Conservation (phyloP, 2,329 filamentous ascomycete genomes). For the Mycocentrospora acerina region DNA sequence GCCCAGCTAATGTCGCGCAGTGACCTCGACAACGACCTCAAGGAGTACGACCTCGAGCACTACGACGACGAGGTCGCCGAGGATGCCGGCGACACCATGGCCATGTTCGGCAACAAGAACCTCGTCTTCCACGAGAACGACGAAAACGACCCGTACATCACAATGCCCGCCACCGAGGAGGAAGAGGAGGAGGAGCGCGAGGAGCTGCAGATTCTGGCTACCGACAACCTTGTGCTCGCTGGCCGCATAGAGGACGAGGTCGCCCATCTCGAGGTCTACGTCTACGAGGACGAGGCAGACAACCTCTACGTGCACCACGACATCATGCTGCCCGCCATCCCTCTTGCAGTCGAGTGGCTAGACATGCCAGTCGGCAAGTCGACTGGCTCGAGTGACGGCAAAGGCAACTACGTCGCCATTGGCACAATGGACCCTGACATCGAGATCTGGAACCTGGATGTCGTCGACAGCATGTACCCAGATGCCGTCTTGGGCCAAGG, state of each 20-base stretch:
- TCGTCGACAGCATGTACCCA: conserved; percentile 96
- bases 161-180: conserved; percentile 67
- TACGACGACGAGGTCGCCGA: conserved; percentile 84
- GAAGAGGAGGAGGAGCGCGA: conserved; percentile 88
- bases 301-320: conserved; percentile 99
- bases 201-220: conserved; percentile 88
- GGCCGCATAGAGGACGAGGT: conserved; percentile 97
- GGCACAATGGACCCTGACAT: conserved; percentile 99
- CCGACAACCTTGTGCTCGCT: conserved; percentile 88
- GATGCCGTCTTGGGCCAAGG: conserved; percentile 88
- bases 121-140: conserved; percentile 93
- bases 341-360: conserved; percentile 93
- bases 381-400: conserved; percentile 55
- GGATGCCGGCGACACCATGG: conserved; percentile 72
- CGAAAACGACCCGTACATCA: conserved; percentile 95
- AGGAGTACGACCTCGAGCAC: conserved; percentile 93
- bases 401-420: conserved; percentile 89
- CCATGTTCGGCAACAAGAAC: conserved; percentile 95
- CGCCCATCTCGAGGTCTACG: conserved; percentile 93
- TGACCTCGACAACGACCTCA: conserved; percentile 75
- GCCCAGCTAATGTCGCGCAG: conserved; percentile 23
- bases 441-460: conserved; percentile 96
- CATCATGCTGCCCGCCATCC: conserved; percentile 97
- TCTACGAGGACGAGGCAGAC: conserved; percentile 92
- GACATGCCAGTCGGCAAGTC: conserved; percentile 81